Evolutionary conservation across 2,329 filamentous ascomycete species (phyloP), one percentile per base, ranked within the genome.

Genomic region (Teratosphaeria destructans): DNA sequence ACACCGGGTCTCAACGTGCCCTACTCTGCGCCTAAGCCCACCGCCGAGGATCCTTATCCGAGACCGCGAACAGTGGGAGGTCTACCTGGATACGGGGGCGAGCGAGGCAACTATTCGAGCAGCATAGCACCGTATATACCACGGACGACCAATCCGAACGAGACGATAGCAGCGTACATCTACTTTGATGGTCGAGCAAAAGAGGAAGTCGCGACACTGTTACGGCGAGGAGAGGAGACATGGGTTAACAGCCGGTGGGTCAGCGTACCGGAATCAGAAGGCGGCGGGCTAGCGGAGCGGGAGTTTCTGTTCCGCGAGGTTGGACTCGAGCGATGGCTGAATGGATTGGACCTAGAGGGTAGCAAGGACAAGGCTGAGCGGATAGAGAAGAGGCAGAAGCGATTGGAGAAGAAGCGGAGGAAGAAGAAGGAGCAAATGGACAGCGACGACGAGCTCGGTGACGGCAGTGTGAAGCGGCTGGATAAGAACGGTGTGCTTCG

Each of bases 181-280:
- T 99, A 99, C 77, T 99, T 99, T 71, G 94, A 99, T 74, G 94
- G 94, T 19, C 82, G 94, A 63, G 83, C 84, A 62, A 99, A 99
- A 74, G 94, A 99, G 73, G 94, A 99, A 76, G 95, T 99, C 3
- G 94, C 94, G 57, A 99, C 94, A 12, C 79, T 99, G 60, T 79
- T 99, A 57, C 83, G 94, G 59, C 88, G 92, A 12, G 93, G 94
- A 27, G 94, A 97, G 72, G 94, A 99, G 76, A 99, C 94, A 1
- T 99, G 94, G 94, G 95, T 99, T 27, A 99, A 97, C 71, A 96
- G 91, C 59, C 83, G 94, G 68, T 99, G 94, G 94, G 94, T 99
- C 56, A 93, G 95, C 71, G 85, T 99, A 6, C 90, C 93, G 2
- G 87, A 92, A 32, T 85, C 87, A 27, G 93, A 97, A 75, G 93